Evolutionary conservation across 108 stramenopile species (phyloP).

Genomic region (Cyclotella choctawhatcheeana): DNA sequence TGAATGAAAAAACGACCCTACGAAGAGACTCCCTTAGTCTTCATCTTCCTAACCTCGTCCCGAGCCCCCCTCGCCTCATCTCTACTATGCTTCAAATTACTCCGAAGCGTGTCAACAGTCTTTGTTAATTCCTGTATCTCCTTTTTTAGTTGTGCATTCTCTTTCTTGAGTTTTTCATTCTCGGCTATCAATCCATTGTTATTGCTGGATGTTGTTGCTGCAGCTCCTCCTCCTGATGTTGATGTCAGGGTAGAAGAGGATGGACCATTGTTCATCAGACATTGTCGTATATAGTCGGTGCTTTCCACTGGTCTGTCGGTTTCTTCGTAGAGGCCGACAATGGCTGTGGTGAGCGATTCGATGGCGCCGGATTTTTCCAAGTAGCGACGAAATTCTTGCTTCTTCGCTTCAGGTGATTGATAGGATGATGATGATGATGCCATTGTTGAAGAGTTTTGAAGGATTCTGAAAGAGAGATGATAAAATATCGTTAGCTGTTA

Average conservation of each 20-base stretch:
- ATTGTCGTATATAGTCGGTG: constrained; percentile 12
- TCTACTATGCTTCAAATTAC: constrained; percentile 41
- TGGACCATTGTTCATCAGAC: background rate
- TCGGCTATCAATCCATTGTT: background rate
- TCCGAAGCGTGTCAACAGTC: constrained; percentile 35
- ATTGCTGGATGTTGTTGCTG: background rate
- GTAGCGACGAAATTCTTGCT: constrained; percentile 97
- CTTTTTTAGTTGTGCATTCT: constrained; percentile 60
- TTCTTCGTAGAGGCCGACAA: constrained; percentile 16
- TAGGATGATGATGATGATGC: too few relatives aligned
- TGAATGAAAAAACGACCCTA: background rate
- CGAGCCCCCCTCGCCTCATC: constrained; percentile 8
- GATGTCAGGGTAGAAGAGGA: too few relatives aligned
- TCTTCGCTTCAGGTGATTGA: constrained; percentile 73
- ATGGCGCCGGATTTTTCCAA: constrained; percentile 95
- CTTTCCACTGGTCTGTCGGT: constrained; percentile 1
- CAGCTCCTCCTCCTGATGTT: background rate
- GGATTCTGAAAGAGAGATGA: too few relatives aligned
- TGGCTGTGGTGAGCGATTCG: constrained; percentile 70
- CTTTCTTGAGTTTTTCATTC: constrained; percentile 44
- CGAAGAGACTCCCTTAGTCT: background rate
- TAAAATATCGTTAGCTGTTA: too few relatives aligned
- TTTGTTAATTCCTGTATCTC: constrained; percentile 52
- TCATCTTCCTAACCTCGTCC: constrained; percentile 7
- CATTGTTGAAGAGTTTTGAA: too few relatives aligned